phyloP scores from a whole-genome alignment of 2,329 filamentous ascomycete species.

The Trichoderma sp. region DNA sequence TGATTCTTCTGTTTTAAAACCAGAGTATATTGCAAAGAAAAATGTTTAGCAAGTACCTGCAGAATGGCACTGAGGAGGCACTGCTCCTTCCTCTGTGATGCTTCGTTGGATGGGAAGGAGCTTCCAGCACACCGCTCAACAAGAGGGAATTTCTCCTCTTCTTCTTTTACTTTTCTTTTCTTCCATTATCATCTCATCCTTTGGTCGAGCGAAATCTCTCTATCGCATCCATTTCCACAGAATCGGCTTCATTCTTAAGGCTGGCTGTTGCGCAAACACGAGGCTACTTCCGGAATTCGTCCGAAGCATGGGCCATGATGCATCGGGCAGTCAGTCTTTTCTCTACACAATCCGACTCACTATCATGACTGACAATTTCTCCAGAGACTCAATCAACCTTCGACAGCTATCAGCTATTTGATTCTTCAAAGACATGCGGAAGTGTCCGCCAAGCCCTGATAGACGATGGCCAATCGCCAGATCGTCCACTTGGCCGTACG shows the following conservation, averaged over 20 bases:
- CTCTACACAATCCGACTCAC: not conserved
- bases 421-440: not conserved
- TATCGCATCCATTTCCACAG: not conserved
- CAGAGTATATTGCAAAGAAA: not conserved
- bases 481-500: not conserved
- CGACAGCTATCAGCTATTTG: not conserved
- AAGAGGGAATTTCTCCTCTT: not conserved
- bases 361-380: not conserved
- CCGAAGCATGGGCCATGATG: not conserved
- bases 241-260: not conserved
- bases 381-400: not conserved
- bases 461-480: not conserved
- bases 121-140: too few species aligned
- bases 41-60: not conserved
- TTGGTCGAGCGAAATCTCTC: not conserved
- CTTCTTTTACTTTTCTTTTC: not conserved
- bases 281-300: not conserved
- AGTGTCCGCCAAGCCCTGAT: not conserved
- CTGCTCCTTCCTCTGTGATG: not conserved
- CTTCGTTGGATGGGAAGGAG: not conserved
- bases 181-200: too few species aligned
- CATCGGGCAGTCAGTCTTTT: not conserved
- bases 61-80: not conserved
- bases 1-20: not conserved
- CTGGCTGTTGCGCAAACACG: not conserved